Percentiles rank a stretch among this genome's conserved stretches.
These are phyloP conservation scores for Solanum pennellii DNA, from an alignment of 257 asterid genomes.

Conservation along the genomic window DNA sequence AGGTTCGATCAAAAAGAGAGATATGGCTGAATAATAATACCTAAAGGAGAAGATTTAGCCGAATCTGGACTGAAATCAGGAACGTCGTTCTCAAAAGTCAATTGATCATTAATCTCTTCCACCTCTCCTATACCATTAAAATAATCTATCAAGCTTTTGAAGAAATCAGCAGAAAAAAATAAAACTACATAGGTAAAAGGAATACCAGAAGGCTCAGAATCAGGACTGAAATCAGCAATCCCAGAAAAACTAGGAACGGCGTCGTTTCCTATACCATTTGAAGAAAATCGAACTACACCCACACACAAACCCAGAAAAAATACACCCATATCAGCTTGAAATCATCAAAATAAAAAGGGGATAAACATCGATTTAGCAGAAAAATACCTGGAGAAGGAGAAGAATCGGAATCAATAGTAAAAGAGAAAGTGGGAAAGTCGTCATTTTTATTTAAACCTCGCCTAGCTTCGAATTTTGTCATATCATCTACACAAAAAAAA, in stretches of 20 bases:
- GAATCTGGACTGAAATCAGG: neutral
- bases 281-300: neutral
- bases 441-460: slow-evolving; percentile 12
- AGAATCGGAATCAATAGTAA: slow-evolving; percentile 26
- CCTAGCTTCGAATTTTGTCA: slow-evolving; percentile 9
- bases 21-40: neutral
- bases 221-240: neutral
- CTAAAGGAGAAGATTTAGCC: slow-evolving; percentile 11
- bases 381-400: slow-evolving; percentile 9
- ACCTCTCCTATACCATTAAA: slow-evolving; percentile 3
- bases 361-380: neutral
- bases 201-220: slow-evolving; percentile 4
- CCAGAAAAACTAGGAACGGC: slow-evolving; percentile 16
- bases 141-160: neutral
- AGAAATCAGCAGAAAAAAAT: neutral
- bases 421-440: slow-evolving; percentile 23
- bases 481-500: neutral
- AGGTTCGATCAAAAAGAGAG: neutral
- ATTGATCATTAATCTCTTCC: neutral
- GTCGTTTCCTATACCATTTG: neutral
- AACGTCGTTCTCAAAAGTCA: neutral
- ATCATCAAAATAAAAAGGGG: neutral
- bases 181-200: neutral
- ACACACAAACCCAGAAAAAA: neutral
- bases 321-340: neutral